A percentile compares a stretch with the other conserved stretches of the same genome.
These are phyloP conservation scores for Cenchrus americanus DNA, from an alignment of 176 grass and related monocot genomes.

Conservation along the genomic window DNA sequence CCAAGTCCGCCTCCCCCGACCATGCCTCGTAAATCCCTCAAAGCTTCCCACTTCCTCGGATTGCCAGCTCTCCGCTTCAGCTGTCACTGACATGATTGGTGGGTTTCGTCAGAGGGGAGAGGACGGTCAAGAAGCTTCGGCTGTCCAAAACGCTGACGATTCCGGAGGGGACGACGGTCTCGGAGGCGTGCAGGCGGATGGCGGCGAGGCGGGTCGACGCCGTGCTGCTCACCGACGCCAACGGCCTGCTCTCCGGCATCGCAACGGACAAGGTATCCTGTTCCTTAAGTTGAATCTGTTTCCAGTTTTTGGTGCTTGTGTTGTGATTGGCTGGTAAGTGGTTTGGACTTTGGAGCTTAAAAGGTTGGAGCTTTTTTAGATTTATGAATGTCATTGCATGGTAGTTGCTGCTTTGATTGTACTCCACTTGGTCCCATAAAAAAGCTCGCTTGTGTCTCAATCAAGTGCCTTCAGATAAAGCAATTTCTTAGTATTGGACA, in stretches of 20 bases:
- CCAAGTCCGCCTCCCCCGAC: constrained; percentile 52
- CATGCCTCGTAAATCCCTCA: constrained; percentile 47
- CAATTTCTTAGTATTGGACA: constrained; percentile 3
- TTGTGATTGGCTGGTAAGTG: background rate
- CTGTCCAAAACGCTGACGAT: constrained; percentile 91
- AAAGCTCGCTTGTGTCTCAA: constrained; percentile 46
- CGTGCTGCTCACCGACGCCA: constrained; percentile 79
- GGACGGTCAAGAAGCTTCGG: constrained; percentile 90
- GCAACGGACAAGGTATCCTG: constrained; percentile 79
- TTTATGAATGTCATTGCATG: background rate
- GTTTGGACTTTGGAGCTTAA: background rate
- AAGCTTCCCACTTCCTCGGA: background rate
- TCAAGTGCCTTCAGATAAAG: constrained; percentile 18
- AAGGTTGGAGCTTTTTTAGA: background rate
- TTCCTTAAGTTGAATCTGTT: background rate
- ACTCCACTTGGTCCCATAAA: constrained; percentile 17
- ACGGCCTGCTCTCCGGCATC: constrained; percentile 91
- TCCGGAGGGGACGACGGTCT: constrained; percentile 73
- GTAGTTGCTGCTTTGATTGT: constrained; percentile 24
- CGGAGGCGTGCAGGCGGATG: constrained; percentile 87
- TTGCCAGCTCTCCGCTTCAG: background rate
- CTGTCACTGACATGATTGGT: constrained; percentile 6
- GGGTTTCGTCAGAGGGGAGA: constrained; percentile 62
- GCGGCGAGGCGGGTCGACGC: constrained; percentile 68
- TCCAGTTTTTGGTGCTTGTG: background rate